Conservation (phyloP, 768 basidiomycete species). For the Imleria badia region DNA sequence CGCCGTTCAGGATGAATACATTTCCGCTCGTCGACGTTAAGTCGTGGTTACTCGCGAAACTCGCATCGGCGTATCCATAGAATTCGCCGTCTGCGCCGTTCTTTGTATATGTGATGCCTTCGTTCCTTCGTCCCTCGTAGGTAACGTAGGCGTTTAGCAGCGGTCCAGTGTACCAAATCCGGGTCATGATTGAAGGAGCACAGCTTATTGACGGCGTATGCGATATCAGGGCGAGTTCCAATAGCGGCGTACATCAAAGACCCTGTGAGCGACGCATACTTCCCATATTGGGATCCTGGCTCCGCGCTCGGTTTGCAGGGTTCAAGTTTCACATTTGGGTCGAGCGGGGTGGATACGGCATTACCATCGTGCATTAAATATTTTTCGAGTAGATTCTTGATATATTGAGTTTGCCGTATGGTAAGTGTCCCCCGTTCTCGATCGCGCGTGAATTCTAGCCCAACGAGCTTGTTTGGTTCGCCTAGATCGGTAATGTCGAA, state of each 20-base stretch:
- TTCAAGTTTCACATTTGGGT: neutral
- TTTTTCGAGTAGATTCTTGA: neutral
- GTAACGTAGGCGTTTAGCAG: neutral
- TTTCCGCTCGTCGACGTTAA: neutral
- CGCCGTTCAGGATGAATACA: neutral
- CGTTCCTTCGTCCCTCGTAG: neutral
- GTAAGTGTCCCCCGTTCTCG: neutral
- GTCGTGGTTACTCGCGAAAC: slow-evolving; percentile 26
- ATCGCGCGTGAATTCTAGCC: neutral
- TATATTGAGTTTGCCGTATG: neutral
- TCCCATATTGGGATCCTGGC: neutral
- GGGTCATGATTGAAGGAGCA: neutral
- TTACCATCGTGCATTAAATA: neutral
- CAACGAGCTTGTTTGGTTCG: neutral
- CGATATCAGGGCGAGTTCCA: neutral
- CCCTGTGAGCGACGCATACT: neutral
- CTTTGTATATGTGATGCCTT: neutral
- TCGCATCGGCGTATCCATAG: slow-evolving; percentile 22
- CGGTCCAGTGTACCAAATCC: neutral
- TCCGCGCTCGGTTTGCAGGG: neutral
- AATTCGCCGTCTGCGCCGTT: neutral
- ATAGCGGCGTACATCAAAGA: neutral
- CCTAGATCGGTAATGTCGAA: neutral
- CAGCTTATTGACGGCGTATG: neutral
- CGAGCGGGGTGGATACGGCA: neutral